A percentile compares a stretch with the other conserved stretches of the same genome.
phyloP scores from a whole-genome alignment of 2,329 filamentous ascomycete species.

The Arthrocladium fulminans region DNA sequence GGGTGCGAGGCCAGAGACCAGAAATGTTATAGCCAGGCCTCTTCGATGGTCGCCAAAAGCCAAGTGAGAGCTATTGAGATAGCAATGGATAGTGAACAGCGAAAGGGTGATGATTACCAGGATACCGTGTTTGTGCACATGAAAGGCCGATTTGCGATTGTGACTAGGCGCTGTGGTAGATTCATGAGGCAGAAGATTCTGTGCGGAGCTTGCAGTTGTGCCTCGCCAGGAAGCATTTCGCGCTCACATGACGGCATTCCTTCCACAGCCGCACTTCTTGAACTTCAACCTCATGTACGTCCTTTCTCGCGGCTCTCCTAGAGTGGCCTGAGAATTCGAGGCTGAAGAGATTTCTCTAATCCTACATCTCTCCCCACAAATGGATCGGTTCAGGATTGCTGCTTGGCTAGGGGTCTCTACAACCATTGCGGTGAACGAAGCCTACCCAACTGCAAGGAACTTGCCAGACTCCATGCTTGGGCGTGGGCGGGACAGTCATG shows the following conservation, averaged over 20 bases:
- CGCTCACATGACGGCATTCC: background rate
- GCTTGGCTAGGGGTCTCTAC: too few relatives aligned
- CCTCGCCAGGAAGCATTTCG: too few relatives aligned
- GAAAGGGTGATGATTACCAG: slow-evolving; percentile 1
- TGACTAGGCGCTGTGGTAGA: background rate
- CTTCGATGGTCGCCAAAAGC: background rate
- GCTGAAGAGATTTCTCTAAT: too few relatives aligned
- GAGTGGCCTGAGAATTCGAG: too few relatives aligned
- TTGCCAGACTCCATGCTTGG: too few relatives aligned
- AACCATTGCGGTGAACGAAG: too few relatives aligned
- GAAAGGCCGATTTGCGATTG: background rate
- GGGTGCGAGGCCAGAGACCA: slow-evolving; percentile 3
- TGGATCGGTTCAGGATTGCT: too few relatives aligned
- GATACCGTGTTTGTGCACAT: background rate
- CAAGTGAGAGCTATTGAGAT: background rate
- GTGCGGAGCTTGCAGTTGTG: slow-evolving; percentile 7
- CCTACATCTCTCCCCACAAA: too few relatives aligned
- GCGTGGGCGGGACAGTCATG: too few relatives aligned
- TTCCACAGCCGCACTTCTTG: background rate
- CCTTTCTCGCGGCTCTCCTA: too few relatives aligned
- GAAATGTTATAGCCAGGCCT: slow-evolving; percentile 5
- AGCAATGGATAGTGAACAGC: background rate
- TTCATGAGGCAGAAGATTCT: slow-evolving; percentile 6
- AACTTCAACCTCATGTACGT: background rate
- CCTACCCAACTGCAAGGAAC: too few relatives aligned